Evolutionary conservation across 1,139 yeast genomes (phyloP).

Genomic region (Pneumocystis sp.): DNA sequence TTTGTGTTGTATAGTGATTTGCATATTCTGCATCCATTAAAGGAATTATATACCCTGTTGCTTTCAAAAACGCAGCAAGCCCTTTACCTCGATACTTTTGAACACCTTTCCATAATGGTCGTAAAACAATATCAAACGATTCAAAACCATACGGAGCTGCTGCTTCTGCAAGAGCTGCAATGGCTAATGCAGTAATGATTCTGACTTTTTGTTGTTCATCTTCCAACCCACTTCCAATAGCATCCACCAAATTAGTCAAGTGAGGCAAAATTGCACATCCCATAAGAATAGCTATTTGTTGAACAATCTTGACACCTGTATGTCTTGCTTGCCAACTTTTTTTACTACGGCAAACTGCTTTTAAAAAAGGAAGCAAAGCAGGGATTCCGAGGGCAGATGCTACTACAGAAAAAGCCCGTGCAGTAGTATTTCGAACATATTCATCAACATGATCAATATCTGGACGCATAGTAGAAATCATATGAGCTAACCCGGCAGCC

Average conservation of each 20-base stretch:
- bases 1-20: constrained; percentile 60
- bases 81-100: constrained; percentile 63
- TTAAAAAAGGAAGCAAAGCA: constrained; percentile 58
- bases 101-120: constrained; percentile 71
- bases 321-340: constrained; percentile 78
- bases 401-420: constrained; percentile 72
- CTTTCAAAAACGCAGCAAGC: constrained; percentile 59
- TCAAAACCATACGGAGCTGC: constrained; percentile 84
- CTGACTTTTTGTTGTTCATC: constrained; percentile 63
- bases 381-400: constrained; percentile 68
- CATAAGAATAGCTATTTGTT: constrained; percentile 52
- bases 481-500: constrained; percentile 69
- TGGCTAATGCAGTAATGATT: constrained; percentile 52
- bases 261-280: constrained; percentile 73
- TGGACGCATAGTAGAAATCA: constrained; percentile 63
- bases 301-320: constrained; percentile 67
- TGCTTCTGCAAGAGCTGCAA: constrained; percentile 70
- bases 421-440: constrained; percentile 59
- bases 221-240: constrained; percentile 43
- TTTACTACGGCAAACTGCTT: constrained; percentile 66
- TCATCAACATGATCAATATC: constrained; percentile 78
- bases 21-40: constrained; percentile 77
- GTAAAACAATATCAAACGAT: constrained; percentile 57
- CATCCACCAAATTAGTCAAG: constrained; percentile 46
- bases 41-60: constrained; percentile 70